Base-by-base conservation (phyloP, 1,284 basidiomycete genomes). In the Rhodotorula sp. region DNA sequence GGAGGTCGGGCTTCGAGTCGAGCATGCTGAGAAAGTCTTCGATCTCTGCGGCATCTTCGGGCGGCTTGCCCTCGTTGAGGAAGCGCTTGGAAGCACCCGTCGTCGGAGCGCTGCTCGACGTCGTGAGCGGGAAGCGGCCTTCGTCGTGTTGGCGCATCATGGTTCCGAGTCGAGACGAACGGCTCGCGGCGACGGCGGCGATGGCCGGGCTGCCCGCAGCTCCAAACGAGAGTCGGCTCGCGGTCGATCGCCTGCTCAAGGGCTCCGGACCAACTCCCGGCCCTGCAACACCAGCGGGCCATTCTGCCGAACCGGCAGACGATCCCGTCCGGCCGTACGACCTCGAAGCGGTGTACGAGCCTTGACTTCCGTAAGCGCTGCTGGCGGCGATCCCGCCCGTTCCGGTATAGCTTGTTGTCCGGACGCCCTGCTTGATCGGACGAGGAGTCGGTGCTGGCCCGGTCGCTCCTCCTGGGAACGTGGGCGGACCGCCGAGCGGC, bases 11-110 rank as follows among this genome's bases (percentile, higher is more conserved):
- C n/a, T 68, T 69, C 47, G 71, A 66, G 52, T 78, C 78, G 47
- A 79, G 72, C 68, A 77, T 31, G 0, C 68, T 66, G 14, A 79
- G 55, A 69, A 79, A 79, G 19, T 62, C 63, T 49, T 74, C 67
- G 66, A 79, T 78, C 31, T 76, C 77, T 34, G 70, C 77, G 54
- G 67, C 63, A 38, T 78, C 78, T 19, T 69, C 69, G 4, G 62
- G 69, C 28, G 52, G 38, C 21, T 23, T 31, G 12, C 68, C 67
- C 28, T 59, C 61, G 45, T 70, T 34, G 5, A 71, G 5, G 56
- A 76, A 76, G 18, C 65, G 45, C 26, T 66, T 68, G 38, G 26
- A 0, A 12, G 54, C 16, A 2, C n/a, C 18, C 14, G n/a, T 18
- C 14, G 26, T 26, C 14, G 54, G 54, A 5, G 26, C 54, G 28